Conservation (phyloP, 2,329 filamentous ascomycete species). For the Monosporascus sp. region DNA sequence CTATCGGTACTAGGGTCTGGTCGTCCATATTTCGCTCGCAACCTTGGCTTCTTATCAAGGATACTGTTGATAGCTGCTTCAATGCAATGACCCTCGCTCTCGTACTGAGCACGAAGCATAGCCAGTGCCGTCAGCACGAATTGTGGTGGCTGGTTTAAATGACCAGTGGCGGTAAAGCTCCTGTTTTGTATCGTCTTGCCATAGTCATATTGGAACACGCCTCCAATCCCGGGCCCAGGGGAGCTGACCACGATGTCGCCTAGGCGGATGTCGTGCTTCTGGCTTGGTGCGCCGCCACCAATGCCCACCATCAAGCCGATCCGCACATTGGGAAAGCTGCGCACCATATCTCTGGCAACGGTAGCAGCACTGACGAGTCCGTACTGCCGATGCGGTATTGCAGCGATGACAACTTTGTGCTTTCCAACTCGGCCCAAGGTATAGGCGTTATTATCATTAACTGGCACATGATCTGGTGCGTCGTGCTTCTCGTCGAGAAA, state of each 20-base stretch:
- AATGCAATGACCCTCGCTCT: conserved; percentile 16
- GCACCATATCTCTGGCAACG: conserved; percentile 20
- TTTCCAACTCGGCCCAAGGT: conserved; percentile 24
- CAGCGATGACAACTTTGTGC: conserved; percentile 32
- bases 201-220: conserved; percentile 29
- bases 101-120: conserved; percentile 3
- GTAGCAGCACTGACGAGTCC: conserved; percentile 20
- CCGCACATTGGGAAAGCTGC: conserved; percentile 22
- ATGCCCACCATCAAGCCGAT: conserved; percentile 29
- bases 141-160: conserved; percentile 4
- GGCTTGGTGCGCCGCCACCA: conserved; percentile 26
- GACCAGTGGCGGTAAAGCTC: conserved; percentile 9
- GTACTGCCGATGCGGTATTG: conserved; percentile 20
- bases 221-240: conserved; percentile 10
- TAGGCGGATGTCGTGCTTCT: conserved; percentile 23
- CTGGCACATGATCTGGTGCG: too few species aligned
- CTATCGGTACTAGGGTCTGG: conserved; percentile 21
- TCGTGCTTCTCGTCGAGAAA: too few species aligned
- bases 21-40: conserved; percentile 20
- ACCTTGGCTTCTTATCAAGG: conserved; percentile 19
- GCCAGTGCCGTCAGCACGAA: conserved; percentile 6
- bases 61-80: conserved; percentile 22
- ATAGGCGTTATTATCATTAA: conserved; percentile 25
- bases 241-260: conserved; percentile 28
- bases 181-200: conserved; percentile 21